Base-by-base conservation (phyloP, 2,329 filamentous ascomycete genomes). In the Microsporum ferrugineum region DNA sequence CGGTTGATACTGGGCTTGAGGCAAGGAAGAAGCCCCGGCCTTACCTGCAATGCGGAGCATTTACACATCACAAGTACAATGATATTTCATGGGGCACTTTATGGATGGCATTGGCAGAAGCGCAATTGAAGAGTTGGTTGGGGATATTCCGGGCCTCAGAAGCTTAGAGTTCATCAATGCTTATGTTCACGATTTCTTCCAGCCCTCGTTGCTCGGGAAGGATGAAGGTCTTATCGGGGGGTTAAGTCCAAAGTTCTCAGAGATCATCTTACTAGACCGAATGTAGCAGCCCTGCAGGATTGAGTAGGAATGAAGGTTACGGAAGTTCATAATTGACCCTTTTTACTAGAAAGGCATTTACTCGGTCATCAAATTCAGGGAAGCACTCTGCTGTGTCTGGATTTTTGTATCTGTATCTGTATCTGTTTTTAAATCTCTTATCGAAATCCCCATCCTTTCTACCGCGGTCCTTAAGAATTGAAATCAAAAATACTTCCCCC, bases 41-140 rank as follows among this genome's bases (percentile, higher is more conserved):
- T 1, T 65, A 65, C 57, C 57, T 66, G n/a, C 60, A 67, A 27
- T 62, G 64, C 45, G 62, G 62, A 31, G 39, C 61, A 14, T 43
- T 57, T 14, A 33, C 49, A 10, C 66, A 67, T 56, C 64, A 65
- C 53, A 53, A 57, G 31, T 56, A 49, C 8, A 53, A 33, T 12
- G 65, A 65, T 41, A 51, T 60, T 1, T 63, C 63, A 2, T 67
- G 64, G 66, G 55, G 39, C 6, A 59, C 57, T n/a, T 63, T 66
- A 27, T 66, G 63, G 58, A 43, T 43, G 36, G 27, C 5, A 39
- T 60, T 17, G 47, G 33, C 31, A 55, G 55, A 31, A 27, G 14
- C 17, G 14, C 27, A n/a, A 47, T 41, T n/a, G 57, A 59, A 33
- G 3, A 7, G 49, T 10, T 60, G 10, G 33, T 41, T 5, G 47